Base-by-base conservation (phyloP, 2,329 filamentous ascomycete genomes). In the Cladophialophora bantiana region DNA sequence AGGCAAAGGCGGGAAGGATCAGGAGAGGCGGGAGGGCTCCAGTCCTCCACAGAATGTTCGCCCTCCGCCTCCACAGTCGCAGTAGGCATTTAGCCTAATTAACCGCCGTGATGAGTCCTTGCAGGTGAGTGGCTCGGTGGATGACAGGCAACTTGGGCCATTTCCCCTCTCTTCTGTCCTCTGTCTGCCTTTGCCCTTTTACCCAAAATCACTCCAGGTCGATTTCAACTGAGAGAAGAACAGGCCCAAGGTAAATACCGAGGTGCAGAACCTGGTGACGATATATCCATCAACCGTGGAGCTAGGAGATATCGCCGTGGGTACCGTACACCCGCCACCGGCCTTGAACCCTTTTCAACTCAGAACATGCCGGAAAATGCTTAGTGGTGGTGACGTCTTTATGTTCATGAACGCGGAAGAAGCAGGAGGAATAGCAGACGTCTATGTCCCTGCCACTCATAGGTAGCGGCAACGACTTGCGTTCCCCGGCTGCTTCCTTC, bases 61-160 rank as follows among this genome's bases (percentile, higher is more conserved):
- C 42, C 59, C 64, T 66, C 64, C 64, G 34, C 64, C 64, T 66
- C 64, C 64, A 61, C 58, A 66, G 50, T 66, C 36, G 18, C 59
- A 52, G 18, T 34, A 26, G 59, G 48, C 50, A 61, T 38, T 61
- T 61, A 61, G 53, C 42, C 61, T 48, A 64, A 58, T 63, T 64
- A 50, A 48, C 60, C 60, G 38, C 2, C 10, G 18, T 52, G 6
- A 61, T 20, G n/a, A 26, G 4, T 32, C 38, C n/a, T 10, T 34
- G 50, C 40, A 42, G 40, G 15, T 42, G 40, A 42, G n/a, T 52
- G 48, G 48, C 26, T 7, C 48, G 5, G 18, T 20, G 48, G 48
- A 15, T 53, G 50, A 32, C 4, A 34, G 18, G 34, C 31, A 15
- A 9, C 5, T 31, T 7, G 31, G 34, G 34, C 40, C 57, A 26